Evolutionary conservation across 768 basidiomycete genomes (phyloP).

Genomic region (Leucosporidium scottii): DNA sequence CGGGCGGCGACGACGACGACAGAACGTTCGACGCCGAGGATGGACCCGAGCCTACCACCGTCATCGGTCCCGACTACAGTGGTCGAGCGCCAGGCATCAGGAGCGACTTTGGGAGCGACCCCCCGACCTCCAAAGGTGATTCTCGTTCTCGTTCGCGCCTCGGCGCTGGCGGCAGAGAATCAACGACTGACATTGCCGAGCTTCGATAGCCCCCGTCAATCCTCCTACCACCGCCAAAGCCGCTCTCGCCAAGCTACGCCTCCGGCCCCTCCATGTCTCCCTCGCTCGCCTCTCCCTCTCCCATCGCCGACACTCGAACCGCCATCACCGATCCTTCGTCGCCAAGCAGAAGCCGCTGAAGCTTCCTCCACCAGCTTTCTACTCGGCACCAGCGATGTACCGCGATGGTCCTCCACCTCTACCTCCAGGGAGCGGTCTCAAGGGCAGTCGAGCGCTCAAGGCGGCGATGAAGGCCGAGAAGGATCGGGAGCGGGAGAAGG

Average conservation of each 20-base stretch:
- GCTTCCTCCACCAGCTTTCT: conserved; percentile 11
- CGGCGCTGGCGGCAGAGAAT: background rate
- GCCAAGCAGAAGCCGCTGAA: conserved; percentile 17
- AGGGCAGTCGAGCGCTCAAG: conserved; percentile 33
- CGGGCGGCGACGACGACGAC: conserved; percentile 1
- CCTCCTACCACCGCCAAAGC: conserved; percentile 30
- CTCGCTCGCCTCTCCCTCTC: conserved; percentile 8
- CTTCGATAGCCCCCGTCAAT: conserved; percentile 21
- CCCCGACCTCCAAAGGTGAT: conserved; percentile 18
- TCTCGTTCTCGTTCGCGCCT: background rate
- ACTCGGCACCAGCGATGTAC: conserved; percentile 21
- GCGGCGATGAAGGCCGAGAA: conserved; percentile 29
- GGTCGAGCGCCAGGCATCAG: background rate
- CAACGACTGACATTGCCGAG: background rate
- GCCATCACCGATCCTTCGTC: background rate
- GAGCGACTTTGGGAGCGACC: conserved; percentile 6
- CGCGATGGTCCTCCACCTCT: conserved; percentile 25
- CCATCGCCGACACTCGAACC: conserved; percentile 8
- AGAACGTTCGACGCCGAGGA: conserved; percentile 1
- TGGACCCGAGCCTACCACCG: background rate
- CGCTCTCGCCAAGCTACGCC: conserved; percentile 31
- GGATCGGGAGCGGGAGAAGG: conserved; percentile 32
- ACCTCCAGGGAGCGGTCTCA: conserved; percentile 26
- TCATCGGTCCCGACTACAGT: background rate
- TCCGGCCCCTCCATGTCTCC: conserved; percentile 28